phyloP scores from a whole-genome alignment of 2,329 filamentous ascomycete species.

The Pyricularia sp. region DNA sequence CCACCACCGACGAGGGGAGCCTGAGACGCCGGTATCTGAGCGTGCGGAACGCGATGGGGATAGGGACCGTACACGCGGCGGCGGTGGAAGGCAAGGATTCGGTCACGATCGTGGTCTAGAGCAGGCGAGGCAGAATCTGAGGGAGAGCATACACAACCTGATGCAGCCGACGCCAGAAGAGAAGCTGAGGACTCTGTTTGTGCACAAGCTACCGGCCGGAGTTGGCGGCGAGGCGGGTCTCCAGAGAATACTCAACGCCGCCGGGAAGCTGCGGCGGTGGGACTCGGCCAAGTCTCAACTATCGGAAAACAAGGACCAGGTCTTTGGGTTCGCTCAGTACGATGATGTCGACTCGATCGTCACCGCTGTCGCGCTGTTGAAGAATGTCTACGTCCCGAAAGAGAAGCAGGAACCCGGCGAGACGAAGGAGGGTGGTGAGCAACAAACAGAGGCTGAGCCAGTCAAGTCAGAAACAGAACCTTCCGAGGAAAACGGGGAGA shows the following conservation, averaged over 20 bases:
- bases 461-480: constrained; percentile 25
- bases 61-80: constrained; percentile 13
- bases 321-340: constrained; percentile 93
- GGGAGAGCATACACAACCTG: constrained; percentile 62
- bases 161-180: constrained; percentile 83
- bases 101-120: constrained; percentile 60
- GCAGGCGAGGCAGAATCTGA: constrained; percentile 54
- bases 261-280: constrained; percentile 76
- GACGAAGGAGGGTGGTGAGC: not conserved
- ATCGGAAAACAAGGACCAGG: constrained; percentile 66
- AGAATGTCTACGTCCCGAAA: constrained; percentile 70
- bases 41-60: constrained; percentile 29
- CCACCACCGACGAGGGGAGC: constrained; percentile 28
- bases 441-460: constrained; percentile 15
- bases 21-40: constrained; percentile 35
- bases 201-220: constrained; percentile 77
- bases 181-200: constrained; percentile 81
- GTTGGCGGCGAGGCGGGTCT: constrained; percentile 68
- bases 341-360: constrained; percentile 84
- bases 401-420: constrained; percentile 54
- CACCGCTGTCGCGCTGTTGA: constrained; percentile 75
- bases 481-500: constrained; percentile 16
- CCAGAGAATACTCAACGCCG: constrained; percentile 67
- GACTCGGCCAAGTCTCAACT: constrained; percentile 56
- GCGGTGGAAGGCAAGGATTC: constrained; percentile 30